A percentile compares a stretch with the other conserved stretches of the same genome.
These are phyloP conservation scores for Alternaria solani DNA, from an alignment of 2,329 filamentous ascomycete species.

Conservation along the genomic window DNA sequence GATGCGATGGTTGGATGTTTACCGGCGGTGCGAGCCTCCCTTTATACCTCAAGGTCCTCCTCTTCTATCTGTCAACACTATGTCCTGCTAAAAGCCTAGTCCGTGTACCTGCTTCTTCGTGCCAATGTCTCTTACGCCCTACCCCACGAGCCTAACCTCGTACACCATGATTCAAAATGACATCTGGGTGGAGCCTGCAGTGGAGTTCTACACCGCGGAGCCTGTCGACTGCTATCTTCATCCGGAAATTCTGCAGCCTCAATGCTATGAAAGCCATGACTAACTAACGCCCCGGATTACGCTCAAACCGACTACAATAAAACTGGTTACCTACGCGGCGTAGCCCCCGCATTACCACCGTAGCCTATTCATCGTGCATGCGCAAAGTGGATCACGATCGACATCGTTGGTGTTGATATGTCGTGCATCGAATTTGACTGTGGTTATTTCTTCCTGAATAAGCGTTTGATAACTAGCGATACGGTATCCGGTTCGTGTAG, in stretches of 20 bases:
- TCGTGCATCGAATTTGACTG: conserved; percentile 3
- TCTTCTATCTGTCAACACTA: conserved; percentile 1
- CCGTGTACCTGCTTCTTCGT: background rate
- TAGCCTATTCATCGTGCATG: background rate
- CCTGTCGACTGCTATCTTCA: background rate
- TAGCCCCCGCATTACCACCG: background rate
- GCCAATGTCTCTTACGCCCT: conserved; percentile 1
- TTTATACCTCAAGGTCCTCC: conserved; percentile 34
- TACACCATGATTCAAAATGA: conserved; percentile 1
- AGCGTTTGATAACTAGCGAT: conserved; percentile 32
- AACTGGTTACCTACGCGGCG: background rate
- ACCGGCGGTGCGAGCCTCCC: conserved; percentile 16
- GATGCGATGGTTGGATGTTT: conserved; percentile 22
- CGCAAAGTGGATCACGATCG: background rate
- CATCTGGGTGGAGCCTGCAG: conserved; percentile 13
- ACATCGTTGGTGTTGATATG: conserved; percentile 2
- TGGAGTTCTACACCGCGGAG: conserved; percentile 8
- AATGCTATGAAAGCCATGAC: conserved; percentile 21
- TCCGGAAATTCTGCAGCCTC: background rate
- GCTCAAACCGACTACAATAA: background rate
- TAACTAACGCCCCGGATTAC: conserved; percentile 15
- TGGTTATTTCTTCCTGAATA: conserved; percentile 11
- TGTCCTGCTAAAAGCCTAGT: background rate
- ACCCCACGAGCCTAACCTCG: conserved; percentile 4
- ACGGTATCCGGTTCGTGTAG: background rate